Evolutionary conservation across 768 basidiomycete genomes (phyloP), one percentile per base, ranked within the genome.

Genomic region (Phylloporus arenicola): DNA sequence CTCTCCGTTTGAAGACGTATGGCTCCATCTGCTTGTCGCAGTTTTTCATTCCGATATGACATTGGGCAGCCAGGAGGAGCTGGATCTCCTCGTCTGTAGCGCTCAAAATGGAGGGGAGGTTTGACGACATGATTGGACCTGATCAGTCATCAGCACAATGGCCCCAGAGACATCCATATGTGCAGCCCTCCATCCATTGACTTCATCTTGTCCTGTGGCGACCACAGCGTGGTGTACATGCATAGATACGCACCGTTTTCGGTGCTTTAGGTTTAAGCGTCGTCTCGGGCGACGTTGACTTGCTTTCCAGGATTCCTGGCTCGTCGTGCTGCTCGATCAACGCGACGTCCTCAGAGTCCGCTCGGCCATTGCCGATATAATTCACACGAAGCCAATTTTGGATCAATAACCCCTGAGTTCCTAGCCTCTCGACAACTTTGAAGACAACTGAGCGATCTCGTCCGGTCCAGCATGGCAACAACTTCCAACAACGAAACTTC

Each of bases 21-120:
- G 90, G 79, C 65, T 88, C 83, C 96, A 99, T 99, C 72, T 93
- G 88, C 83, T 93, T 96, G 71, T 98, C 95, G 77, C 93, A 95
- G 75, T 97, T 96, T 88, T 98, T 98, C 59, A 87, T 92, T 68
- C 94, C 95, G 57, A 98, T 87, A 69, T 97, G 95, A 71, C 84
- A 87, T 77, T 97, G 91, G 19, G 96, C 96, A 65, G 93, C 85
- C 54, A 98, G 80, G 65, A 98, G 80, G 60, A 92, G 83, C 73
- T 90, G 89, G 62, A 97, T 94, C 73, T 98, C 95, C 77, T 97
- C 94, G 73, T 98, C 94, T 48, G 92, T 94, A 40, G 93, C 90
- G 68, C 84, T 84, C 64, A 99, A 83, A 61, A 88, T 81, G 64
- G 92, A 86, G 63, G 95, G 95, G 61, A 97, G 81, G 82, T 96